A percentile compares a stretch with the other conserved stretches of the same genome.
phyloP scores from a whole-genome alignment of 441 rosid genomes.

The Arabidopsis hybrid region DNA sequence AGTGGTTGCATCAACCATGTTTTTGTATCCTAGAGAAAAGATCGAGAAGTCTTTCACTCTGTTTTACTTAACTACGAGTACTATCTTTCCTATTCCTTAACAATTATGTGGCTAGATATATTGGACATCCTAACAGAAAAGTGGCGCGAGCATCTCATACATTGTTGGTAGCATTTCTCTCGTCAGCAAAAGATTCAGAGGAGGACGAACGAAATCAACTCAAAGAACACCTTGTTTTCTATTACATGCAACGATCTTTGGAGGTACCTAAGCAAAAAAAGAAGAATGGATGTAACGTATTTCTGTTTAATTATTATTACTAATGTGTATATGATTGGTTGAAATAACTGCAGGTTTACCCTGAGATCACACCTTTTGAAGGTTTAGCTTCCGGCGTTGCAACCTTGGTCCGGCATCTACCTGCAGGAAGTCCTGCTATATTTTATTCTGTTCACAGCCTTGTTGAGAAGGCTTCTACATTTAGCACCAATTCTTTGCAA shows the following conservation, averaged over 20 bases:
- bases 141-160: conserved; percentile 88
- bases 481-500: conserved; percentile 56
- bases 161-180: conserved; percentile 73
- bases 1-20: conserved; percentile 83
- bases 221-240: conserved; percentile 85
- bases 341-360: conserved; percentile 68
- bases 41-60: not conserved
- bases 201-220: conserved; percentile 60
- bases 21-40: conserved; percentile 75
- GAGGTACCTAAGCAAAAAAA: conserved; percentile 55
- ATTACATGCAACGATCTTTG: conserved; percentile 84
- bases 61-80: conserved; percentile 4
- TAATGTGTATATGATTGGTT: conserved; percentile 21
- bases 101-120: conserved; percentile 58
- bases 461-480: conserved; percentile 66
- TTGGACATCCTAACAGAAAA: conserved; percentile 87
- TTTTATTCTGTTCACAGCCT: conserved; percentile 80
- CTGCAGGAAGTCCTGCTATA: conserved; percentile 91
- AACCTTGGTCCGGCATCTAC: conserved; percentile 82
- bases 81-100: conserved; percentile 50
- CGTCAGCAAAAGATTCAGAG: conserved; percentile 65
- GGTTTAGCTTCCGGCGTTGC: conserved; percentile 96
- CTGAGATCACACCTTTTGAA: conserved; percentile 84
- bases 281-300: conserved; percentile 8
- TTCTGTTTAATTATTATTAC: not conserved